Evolutionary conservation across 495 filamentous ascomycete genomes (phyloP), one percentile per base, ranked within the genome.

Genomic region (Sphaerosporella brunnea): DNA sequence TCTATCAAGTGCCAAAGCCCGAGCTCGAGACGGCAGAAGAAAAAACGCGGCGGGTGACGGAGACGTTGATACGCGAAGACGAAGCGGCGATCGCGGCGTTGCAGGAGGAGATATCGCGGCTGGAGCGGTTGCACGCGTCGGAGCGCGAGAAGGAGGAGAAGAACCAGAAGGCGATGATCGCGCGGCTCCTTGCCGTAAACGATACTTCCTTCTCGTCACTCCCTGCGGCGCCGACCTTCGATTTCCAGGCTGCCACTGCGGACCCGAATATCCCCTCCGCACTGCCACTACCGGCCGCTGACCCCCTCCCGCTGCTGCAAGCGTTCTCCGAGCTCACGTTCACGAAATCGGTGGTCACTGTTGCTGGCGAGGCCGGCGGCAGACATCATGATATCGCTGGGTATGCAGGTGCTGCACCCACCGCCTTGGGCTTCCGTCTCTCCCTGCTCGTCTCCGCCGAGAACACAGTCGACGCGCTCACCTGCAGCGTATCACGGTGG

Each of bases 271-370:
- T 55, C 21, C 52, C 54, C 1, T 56, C 54, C 8, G 52, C 52
- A 18, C 43, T 41, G 3, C 54, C 54, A 4, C 24, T 55, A 2
- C 3, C 30, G 13, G 15, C 26, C 13, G 16, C 30, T 2, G 26
- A 55, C 37, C 38, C 54, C 1, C 39, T 54, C 13, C 4, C 25
- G 11, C 48, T 56, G 15, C 47, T 56, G 19, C 32, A 37, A 11
- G 50, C 42, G 13, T 58, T 58, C 47, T 49, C 51, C 45, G 39
- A 30, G 30, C 45, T 58, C 34, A 58, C 55, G 18, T 58, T 58
- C 25, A 50, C 50, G n/a, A 35, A 43, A 4, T 39, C 50, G 28
- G 26, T 19, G 7, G 45, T 48, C 18, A 42, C 38, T 9, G 36
- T 20, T 39, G 9, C 25, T 24, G 28, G 41, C 36, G 4, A 42